Percentiles rank a stretch among this genome's conserved stretches.
phyloP scores from a whole-genome alignment of 768 basidiomycete species.

The Mycena crocata region DNA sequence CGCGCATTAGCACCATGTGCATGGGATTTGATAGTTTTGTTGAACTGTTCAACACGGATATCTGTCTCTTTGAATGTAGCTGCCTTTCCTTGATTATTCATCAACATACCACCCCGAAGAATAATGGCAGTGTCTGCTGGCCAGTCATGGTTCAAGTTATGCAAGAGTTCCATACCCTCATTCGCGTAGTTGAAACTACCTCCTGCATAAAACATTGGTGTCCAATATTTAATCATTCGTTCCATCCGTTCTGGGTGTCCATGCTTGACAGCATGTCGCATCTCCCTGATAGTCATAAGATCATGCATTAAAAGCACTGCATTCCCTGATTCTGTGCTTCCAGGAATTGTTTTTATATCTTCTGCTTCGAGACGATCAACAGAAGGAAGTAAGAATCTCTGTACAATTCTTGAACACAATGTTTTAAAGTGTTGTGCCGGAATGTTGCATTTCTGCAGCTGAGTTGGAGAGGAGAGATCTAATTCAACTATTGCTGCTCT shows the following conservation, averaged over 20 bases:
- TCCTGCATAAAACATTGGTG: conserved; percentile 34
- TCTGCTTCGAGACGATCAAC: conserved; percentile 14
- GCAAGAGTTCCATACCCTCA: conserved; percentile 39
- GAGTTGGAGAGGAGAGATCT: neutral
- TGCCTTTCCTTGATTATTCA: conserved; percentile 33
- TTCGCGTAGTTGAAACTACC: conserved; percentile 41
- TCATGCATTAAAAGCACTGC: conserved; percentile 25
- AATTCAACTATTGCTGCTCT: too few species aligned
- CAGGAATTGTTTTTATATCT: conserved; percentile 6
- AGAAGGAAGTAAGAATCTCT: conserved; percentile 6
- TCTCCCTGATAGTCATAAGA: conserved; percentile 36
- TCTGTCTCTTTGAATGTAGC: conserved; percentile 38
- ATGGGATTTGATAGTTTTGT: conserved; percentile 36
- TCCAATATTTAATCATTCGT: conserved; percentile 36
- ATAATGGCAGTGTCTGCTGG: conserved; percentile 33
- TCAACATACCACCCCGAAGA: conserved; percentile 36
- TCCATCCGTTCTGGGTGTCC: conserved; percentile 33
- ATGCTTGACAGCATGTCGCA: conserved; percentile 35
- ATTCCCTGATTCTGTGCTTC: conserved; percentile 17
- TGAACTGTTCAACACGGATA: conserved; percentile 40
- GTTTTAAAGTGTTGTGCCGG: too few species aligned
- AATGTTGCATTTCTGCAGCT: conserved; percentile 1
- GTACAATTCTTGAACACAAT: conserved; percentile 8
- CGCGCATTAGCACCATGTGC: conserved; percentile 37
- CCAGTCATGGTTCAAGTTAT: conserved; percentile 39